Conservation (phyloP, 306 rosid genomes). For the Gleditsia sinensis region DNA sequence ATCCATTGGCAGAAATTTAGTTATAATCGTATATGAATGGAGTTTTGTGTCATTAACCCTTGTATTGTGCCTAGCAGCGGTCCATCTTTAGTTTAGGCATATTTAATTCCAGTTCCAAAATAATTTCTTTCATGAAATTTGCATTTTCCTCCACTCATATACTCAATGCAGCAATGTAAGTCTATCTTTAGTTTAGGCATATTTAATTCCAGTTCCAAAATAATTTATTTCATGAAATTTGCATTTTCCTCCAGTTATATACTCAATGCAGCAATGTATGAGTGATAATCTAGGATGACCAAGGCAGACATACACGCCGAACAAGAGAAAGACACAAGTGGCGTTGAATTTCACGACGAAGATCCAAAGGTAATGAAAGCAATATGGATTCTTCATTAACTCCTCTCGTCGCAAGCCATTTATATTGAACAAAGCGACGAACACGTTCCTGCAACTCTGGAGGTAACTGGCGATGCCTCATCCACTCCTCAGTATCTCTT, state of each 20-base stretch:
- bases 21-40: not conserved
- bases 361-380: constrained; percentile 69
- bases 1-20: not conserved
- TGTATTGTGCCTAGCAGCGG: not conserved
- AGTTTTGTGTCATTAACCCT: not conserved
- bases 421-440: constrained; percentile 75
- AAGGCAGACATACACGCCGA: constrained; percentile 65
- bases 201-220: not conserved
- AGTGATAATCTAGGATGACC: not conserved
- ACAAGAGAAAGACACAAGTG: constrained; percentile 85
- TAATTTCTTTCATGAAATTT: not conserved
- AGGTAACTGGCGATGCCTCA: constrained; percentile 92
- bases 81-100: not conserved
- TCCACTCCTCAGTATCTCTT: constrained; percentile 92
- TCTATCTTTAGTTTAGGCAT: not conserved
- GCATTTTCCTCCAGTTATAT: not conserved
- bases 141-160: not conserved
- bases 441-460: constrained; percentile 74
- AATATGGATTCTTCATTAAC: constrained; percentile 83
- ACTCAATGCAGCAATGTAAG: not conserved
- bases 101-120: not conserved
- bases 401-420: constrained; percentile 91
- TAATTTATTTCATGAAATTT: not conserved
- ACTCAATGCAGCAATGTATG: not conserved
- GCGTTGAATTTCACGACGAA: constrained; percentile 86